Conservation (phyloP, 2,329 filamentous ascomycete species). For the Xylaria sp. region DNA sequence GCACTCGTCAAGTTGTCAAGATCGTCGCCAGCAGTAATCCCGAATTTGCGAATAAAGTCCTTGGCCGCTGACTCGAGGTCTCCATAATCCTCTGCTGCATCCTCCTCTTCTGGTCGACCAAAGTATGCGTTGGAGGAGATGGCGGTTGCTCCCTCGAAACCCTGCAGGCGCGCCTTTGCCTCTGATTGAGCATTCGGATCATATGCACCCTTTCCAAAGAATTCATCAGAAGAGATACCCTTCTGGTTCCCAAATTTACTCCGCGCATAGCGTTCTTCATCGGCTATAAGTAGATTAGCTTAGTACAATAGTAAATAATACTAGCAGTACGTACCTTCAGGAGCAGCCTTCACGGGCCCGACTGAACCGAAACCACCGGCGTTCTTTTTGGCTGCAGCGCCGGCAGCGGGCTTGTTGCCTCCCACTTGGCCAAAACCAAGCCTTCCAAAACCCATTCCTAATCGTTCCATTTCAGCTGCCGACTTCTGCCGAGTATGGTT, state of each 20-base stretch:
- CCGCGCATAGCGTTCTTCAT: conserved; percentile 84
- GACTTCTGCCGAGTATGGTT: conserved; percentile 69
- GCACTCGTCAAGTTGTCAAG: conserved; percentile 87
- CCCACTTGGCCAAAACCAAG: conserved; percentile 90
- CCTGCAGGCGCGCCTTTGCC: conserved; percentile 86
- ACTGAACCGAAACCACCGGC: conserved; percentile 89
- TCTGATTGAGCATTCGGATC: conserved; percentile 84
- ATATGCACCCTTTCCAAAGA: conserved; percentile 90
- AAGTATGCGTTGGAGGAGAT: conserved; percentile 99
- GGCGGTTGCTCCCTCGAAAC: conserved; percentile 89
- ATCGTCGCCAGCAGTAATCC: conserved; percentile 94
- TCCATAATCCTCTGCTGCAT: conserved; percentile 78
- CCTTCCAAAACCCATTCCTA: conserved; percentile 88
- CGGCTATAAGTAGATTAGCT: conserved; percentile 59
- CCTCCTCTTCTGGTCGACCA: conserved; percentile 87
- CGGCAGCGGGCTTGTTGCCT: conserved; percentile 66
- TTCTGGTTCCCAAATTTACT: conserved; percentile 92
- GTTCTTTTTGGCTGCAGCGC: conserved; percentile 73
- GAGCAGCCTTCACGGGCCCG: conserved; percentile 74
- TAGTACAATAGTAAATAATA: not conserved
- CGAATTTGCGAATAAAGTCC: conserved; percentile 95
- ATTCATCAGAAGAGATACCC: conserved; percentile 97
- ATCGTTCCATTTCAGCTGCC: conserved; percentile 82
- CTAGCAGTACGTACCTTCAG: conserved; percentile 66
- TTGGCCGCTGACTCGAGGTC: conserved; percentile 93